Evolutionary conservation across 768 basidiomycete genomes (phyloP), one percentile per base, ranked within the genome.

Genomic region (Trametes coccinea): DNA sequence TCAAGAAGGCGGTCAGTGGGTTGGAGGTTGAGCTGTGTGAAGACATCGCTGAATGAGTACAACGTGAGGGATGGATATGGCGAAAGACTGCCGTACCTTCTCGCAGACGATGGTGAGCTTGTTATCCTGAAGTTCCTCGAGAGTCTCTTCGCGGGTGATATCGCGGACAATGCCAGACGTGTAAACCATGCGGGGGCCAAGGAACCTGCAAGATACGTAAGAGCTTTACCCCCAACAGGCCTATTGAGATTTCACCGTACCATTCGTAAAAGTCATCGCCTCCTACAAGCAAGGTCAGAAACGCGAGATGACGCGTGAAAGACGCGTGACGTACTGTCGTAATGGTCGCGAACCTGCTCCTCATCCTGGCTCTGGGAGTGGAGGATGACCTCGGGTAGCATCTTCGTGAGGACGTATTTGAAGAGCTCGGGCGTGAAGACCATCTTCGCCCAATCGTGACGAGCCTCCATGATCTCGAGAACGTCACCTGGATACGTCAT

Each of bases 111-210:
- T 77, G 14, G 89, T 87, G 56, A 99, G 88, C 75, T 99, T 98
- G 83, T 98, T 99, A 75, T 98, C 96, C 79, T 99, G 97, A 9
- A 99, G 85, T 66, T 94, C 82, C 73, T 98, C 96, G 49, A 99
- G 83, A 11, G 93, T 87, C 74, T 98, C 90, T 64, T 88, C 80
- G 44, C 79, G 77, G 65, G 84, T 83, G 61, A 89, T 76, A 71
- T 90, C 86, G 29, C 78, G 77, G 58, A 98, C 83, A 54, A 99
- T 81, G 65, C 97, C 97, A 30, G 92, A 95, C 10, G 97, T 99
- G 75, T 98, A 99, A 72, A 99, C 86, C 96, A 97, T 97, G 62
- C 93, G 90, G 5, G 92, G 90, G 9, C 94, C 94, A 45, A 97
- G 83, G 84, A 96, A 96, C 91, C 89, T 90, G 64, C 1, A 10